These are phyloP conservation scores for Friedmanniomyces endolithicus DNA, from an alignment of 495 filamentous ascomycete species.

Conservation along the genomic window DNA sequence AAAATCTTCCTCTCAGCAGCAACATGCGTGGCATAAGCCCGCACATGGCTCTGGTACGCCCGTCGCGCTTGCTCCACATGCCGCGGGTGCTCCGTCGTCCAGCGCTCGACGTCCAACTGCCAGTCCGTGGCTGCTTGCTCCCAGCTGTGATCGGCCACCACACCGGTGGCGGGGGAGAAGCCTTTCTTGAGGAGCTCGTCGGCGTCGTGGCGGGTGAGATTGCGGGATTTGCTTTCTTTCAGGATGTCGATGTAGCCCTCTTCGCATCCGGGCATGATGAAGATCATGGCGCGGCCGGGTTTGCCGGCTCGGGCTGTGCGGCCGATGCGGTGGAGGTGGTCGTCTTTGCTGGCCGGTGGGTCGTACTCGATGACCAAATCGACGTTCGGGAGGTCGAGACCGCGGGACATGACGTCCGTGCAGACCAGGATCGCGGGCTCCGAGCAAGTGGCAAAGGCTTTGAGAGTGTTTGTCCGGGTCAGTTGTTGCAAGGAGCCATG, in stretches of 20 bases:
- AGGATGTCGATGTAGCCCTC: constrained; percentile 77
- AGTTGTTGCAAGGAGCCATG: constrained; percentile 89
- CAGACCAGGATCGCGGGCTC: constrained; percentile 72
- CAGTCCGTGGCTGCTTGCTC: constrained; percentile 61
- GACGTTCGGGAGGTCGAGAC: constrained; percentile 85
- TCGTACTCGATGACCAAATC: constrained; percentile 93
- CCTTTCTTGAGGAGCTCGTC: constrained; percentile 52
- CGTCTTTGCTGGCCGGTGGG: constrained; percentile 76
- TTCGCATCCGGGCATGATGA: constrained; percentile 79
- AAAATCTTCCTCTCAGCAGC: constrained; percentile 70
- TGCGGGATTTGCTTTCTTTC: constrained; percentile 44
- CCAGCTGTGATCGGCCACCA: constrained; percentile 35
- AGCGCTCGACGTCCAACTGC: constrained; percentile 62
- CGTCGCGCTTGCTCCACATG: constrained; percentile 61
- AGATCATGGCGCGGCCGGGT: constrained; percentile 74
- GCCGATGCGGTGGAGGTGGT: constrained; percentile 88
- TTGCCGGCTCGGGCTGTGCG: constrained; percentile 88
- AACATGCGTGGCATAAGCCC: constrained; percentile 91
- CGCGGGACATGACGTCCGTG: constrained; percentile 89
- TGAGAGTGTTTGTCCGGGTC: constrained; percentile 70
- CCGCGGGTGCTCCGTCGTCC: constrained; percentile 47
- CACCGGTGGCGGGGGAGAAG: constrained; percentile 33
- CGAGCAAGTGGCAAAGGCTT: constrained; percentile 50
- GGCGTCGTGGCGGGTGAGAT: constrained; percentile 42
- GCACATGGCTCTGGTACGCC: constrained; percentile 80